Evolutionary conservation across 495 filamentous ascomycete species (phyloP).

Genomic region (Clohesyomyces aquaticus): DNA sequence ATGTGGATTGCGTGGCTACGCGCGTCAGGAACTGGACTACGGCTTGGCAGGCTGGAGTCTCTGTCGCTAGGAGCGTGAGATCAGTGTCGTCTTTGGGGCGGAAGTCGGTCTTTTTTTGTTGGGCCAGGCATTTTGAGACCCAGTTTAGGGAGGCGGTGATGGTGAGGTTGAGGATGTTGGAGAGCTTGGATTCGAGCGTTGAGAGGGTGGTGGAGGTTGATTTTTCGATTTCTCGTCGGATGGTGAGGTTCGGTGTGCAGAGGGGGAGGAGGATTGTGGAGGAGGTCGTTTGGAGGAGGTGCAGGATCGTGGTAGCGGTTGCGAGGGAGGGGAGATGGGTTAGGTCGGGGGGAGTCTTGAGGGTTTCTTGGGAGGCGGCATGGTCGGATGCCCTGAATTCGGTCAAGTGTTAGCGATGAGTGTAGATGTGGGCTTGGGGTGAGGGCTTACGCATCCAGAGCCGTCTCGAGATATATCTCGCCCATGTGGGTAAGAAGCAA

Average conservation of each 20-base stretch:
- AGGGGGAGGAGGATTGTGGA: constrained; percentile 89
- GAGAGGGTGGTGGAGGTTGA: constrained; percentile 71
- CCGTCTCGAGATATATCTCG: constrained; percentile 92
- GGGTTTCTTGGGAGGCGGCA: constrained; percentile 72
- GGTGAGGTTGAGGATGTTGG: constrained; percentile 80
- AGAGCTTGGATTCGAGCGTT: constrained; percentile 86
- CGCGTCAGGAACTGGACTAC: constrained; percentile 77
- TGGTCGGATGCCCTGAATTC: constrained; percentile 64
- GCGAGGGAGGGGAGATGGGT: constrained; percentile 77
- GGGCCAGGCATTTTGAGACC: constrained; percentile 71
- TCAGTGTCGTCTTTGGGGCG: constrained; percentile 79
- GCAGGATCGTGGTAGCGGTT: constrained; percentile 83
- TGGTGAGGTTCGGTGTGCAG: constrained; percentile 82
- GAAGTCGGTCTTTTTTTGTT: constrained; percentile 92
- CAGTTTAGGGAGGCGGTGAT: constrained; percentile 82
- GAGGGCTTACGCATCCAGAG: constrained; percentile 73
- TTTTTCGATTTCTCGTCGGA: constrained; percentile 88
- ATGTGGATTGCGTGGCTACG: constrained; percentile 61
- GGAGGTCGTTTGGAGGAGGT: constrained; percentile 89
- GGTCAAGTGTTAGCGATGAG: neutral
- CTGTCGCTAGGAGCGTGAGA: constrained; percentile 15
- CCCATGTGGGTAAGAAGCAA: constrained; percentile 88
- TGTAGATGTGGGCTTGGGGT: neutral
- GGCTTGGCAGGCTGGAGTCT: constrained; percentile 81
- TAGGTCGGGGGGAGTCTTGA: constrained; percentile 85